A percentile compares a stretch with the other conserved stretches of the same genome.
Conservation (phyloP, 345 rosid genomes). For the Populus nigra region DNA sequence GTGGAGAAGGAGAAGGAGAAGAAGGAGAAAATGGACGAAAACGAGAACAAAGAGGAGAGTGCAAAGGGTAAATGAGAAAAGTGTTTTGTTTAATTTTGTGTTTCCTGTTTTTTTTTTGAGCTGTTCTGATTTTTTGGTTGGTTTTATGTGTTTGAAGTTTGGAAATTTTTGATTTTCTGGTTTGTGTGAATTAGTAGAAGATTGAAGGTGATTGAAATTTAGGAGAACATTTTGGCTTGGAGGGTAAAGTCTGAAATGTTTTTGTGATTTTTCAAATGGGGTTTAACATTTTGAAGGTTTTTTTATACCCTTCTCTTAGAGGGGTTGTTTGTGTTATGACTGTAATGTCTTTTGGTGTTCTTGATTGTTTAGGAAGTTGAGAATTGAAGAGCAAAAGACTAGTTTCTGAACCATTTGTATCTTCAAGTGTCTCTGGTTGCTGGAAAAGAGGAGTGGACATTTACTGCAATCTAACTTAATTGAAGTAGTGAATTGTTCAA, state of each 20-base stretch:
- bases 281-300: background rate
- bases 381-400: background rate
- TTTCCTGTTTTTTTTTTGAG: background rate
- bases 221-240: background rate
- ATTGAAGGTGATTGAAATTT: background rate
- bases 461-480: background rate
- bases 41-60: conserved; percentile 13
- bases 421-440: too few relatives aligned
- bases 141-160: background rate
- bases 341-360: background rate
- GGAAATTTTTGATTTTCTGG: background rate
- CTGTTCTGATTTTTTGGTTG: background rate
- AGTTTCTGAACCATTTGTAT: background rate
- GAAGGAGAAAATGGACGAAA: conserved; percentile 1
- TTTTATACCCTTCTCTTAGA: background rate
- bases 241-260: background rate
- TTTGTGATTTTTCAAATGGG: background rate
- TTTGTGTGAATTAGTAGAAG: background rate
- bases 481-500: background rate
- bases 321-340: background rate
- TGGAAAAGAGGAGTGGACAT: background rate
- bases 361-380: background rate
- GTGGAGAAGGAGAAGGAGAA: background rate
- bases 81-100: background rate
- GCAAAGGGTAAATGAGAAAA: conserved; percentile 6